Evolutionary conservation across 2,329 filamentous ascomycete genomes (phyloP), one percentile per base, ranked within the genome.

Genomic region (Orbilia ellipsospora): DNA sequence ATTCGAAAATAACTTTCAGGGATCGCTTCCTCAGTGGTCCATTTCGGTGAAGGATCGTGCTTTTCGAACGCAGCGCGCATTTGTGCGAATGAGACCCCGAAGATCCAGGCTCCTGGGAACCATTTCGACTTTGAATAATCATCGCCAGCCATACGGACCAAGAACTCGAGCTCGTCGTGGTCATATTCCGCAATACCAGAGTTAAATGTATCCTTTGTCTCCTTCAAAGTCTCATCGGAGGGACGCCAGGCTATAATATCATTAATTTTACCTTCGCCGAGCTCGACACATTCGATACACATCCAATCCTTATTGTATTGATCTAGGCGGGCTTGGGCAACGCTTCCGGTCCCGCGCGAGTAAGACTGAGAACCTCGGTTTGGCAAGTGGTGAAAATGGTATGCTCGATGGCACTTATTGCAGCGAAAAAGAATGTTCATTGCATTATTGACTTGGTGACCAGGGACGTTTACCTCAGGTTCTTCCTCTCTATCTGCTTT

Each of bases 61-160:
- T 91, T 95, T 67, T 87, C 85, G 81, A 98, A 99, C 0, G 92
- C 86, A 8, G 86, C 88, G 15, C 93, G 89, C 89, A 92, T 96
- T 0, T 81, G 70, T 2, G 83, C 79, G 12, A 86, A 83, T 15
- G 88, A 87, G 8, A 90, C 85, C 4, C 93, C 93, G 85, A 88
- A 94, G 0, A 96, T 87, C 95, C 95, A 99, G 15, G 90, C 86
- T 12, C 94, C 95, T 8, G 93, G 89, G 86, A 93, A 91, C 95
- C 96, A 99, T 5, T 85, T 86, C 63, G 92, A 92, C 78, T 92
- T 90, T 77, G 90, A 90, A 80, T 97, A 96, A 0, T 94, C 97
- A 67, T 88, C 86, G 0, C 86, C 85, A 52, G 91, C 89, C 92
- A 94, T 98, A 81, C 95, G 97, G 79, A 99, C 84, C 1, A 99